Evolutionary conservation across 371 early-diverging fungal genomes (phyloP).

Genomic region (Mortierella sp.): DNA sequence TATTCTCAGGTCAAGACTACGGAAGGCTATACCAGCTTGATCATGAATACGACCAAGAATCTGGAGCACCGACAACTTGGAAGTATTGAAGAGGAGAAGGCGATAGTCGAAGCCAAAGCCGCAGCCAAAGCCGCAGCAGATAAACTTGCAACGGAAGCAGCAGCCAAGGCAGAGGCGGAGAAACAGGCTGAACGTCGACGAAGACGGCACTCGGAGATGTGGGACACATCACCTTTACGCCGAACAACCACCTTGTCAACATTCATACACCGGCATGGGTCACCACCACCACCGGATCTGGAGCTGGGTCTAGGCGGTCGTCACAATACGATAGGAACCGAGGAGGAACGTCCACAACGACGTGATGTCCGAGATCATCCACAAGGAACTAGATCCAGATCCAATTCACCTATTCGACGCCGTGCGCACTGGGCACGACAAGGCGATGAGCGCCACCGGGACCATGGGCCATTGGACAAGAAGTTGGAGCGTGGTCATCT

Average conservation of each 20-base stretch:
- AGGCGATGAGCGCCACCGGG: neutral
- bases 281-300: slow-evolving; percentile 5
- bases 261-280: slow-evolving; percentile 9
- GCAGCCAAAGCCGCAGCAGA: slow-evolving; percentile 41
- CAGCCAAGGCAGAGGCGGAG: slow-evolving; percentile 53
- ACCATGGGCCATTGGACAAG: slow-evolving; percentile 2
- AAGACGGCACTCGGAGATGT: slow-evolving; percentile 30
- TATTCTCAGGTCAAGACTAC: slow-evolving; percentile 46
- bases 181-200: slow-evolving; percentile 40
- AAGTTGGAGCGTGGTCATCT: neutral
- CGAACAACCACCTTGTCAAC: slow-evolving; percentile 27
- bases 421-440: neutral
- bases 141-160: slow-evolving; percentile 20
- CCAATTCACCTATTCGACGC: slow-evolving; percentile 10
- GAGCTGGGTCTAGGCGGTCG: slow-evolving; percentile 16
- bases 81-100: slow-evolving; percentile 43
- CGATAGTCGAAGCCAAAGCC: slow-evolving; percentile 36
- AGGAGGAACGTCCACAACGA: neutral
- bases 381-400: slow-evolving; percentile 17
- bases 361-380: neutral
- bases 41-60: slow-evolving; percentile 41
- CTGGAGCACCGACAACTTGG: slow-evolving; percentile 32
- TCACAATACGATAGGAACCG: neutral
- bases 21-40: slow-evolving; percentile 29
- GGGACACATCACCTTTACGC: slow-evolving; percentile 26